Base-by-base conservation (phyloP, 495 filamentous ascomycete species). In the Annulohypoxylon bovei region DNA sequence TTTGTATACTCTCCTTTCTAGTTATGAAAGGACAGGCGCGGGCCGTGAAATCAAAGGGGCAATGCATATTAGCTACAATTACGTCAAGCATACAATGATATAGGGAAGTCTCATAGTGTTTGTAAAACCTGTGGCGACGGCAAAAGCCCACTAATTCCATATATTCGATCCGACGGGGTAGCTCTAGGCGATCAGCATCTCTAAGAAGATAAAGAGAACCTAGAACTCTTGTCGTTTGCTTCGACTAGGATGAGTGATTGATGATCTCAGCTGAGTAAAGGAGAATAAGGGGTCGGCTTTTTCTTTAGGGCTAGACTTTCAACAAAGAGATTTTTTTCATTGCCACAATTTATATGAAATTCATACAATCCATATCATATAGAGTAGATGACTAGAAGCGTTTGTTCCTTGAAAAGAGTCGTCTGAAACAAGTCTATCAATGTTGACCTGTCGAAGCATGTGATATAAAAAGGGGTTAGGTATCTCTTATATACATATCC, bases 31-130 rank as follows among this genome's bases (percentile, higher is more conserved):
- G 59, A 39, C 30, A 25, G 30, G 40, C 52, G 49, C 49, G 54
- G 35, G 32, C 23, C 23, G 39, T 11, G 32, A 12, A 27, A 46
- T 68, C 59, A 72, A 72, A 72, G 70, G 32, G 23, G 18, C 11
- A 4, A 6, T 11, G 2, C 23, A 20, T 39, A 40, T 30, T 35
- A 54, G 27, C 40, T 33, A 12, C 5, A 7, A 55, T 39, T 37
- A 27, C 47, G 22, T 59, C 16, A 40, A 49, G 49, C 8, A 33
- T 12, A 37, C 12, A 68, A 59, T 42, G 54, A 62, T 61, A 49
- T 52, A 27, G 14, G n/a, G n/a, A n/a, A n/a, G 59, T 33, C 18
- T 16, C 30, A 11, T 44, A 23, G 11, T 14, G 23, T 54, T 53
- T 64, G 54, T 33, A 68, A 53, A 16, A 18, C 4, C 18, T 18